Percentiles rank a stretch among this genome's conserved stretches.
phyloP scores from a whole-genome alignment of 1,284 basidiomycete species.

The Ganoderma leucocontextum region DNA sequence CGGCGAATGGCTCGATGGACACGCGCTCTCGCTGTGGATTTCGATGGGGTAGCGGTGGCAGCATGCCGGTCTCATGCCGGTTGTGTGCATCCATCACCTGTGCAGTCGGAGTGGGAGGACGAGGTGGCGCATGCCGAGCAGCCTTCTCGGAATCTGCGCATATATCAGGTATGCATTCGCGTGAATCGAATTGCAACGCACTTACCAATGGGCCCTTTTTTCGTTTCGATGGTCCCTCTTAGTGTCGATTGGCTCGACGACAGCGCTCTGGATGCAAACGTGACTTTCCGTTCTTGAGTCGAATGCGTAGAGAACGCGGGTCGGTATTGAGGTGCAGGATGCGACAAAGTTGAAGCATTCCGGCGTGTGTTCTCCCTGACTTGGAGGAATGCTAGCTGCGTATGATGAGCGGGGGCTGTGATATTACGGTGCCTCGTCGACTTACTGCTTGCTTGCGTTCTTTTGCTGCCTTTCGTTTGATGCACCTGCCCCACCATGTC shows the following conservation, averaged over 20 bases:
- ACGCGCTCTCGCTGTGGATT: conserved; percentile 21
- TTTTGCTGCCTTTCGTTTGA: conserved; percentile 49
- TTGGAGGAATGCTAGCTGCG: conserved; percentile 41
- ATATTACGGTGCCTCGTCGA: conserved; percentile 12
- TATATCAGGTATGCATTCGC: conserved; percentile 5
- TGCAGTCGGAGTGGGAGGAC: conserved; percentile 19
- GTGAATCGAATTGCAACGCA: not conserved
- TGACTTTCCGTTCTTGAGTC: conserved; percentile 39
- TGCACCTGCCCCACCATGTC: conserved; percentile 57
- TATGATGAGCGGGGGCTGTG: conserved; percentile 6
- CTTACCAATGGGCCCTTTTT: conserved; percentile 18
- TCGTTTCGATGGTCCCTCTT: conserved; percentile 17
- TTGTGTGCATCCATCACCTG: not conserved
- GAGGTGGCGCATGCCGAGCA: conserved; percentile 7
- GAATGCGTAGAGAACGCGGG: conserved; percentile 29
- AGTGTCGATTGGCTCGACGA: conserved; percentile 31
- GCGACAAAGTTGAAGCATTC: conserved; percentile 44
- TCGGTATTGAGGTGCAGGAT: conserved; percentile 30
- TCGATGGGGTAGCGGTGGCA: conserved; percentile 25
- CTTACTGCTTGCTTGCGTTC: conserved; percentile 51
- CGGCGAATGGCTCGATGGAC: conserved; percentile 25
- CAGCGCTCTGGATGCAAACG: conserved; percentile 33
- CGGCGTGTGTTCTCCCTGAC: conserved; percentile 51
- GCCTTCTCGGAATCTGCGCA: conserved; percentile 25
- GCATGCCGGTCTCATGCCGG: conserved; percentile 16